A percentile compares a stretch with the other conserved stretches of the same genome.
These are phyloP conservation scores for Hortiboletus campestris DNA, from an alignment of 768 basidiomycete species.

Conservation along the genomic window DNA sequence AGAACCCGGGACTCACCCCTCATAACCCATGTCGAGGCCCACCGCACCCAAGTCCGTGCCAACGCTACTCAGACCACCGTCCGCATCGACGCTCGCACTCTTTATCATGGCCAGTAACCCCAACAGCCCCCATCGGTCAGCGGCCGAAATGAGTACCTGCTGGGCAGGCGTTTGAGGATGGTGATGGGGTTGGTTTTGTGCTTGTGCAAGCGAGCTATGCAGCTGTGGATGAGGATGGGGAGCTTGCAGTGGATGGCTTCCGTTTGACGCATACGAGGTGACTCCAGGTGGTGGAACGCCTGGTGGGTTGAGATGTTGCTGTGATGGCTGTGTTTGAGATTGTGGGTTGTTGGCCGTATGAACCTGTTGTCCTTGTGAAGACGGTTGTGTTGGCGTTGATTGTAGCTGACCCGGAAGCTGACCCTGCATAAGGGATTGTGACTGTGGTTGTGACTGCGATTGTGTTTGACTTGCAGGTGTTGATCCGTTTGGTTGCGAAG, in stretches of 20 bases:
- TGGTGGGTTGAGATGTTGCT: slow-evolving; percentile 53
- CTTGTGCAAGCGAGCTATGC: slow-evolving; percentile 28
- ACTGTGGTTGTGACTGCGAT: slow-evolving; percentile 23
- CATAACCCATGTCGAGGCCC: slow-evolving; percentile 84
- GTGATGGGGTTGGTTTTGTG: slow-evolving; percentile 38
- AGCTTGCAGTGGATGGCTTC: slow-evolving; percentile 34
- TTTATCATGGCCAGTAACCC: slow-evolving; percentile 86
- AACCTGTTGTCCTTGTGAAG: slow-evolving; percentile 29
- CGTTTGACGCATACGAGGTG: slow-evolving; percentile 35
- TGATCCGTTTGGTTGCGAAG: slow-evolving; percentile 30
- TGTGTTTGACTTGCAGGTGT: slow-evolving; percentile 21
- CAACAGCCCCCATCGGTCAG: slow-evolving; percentile 92
- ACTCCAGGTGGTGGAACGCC: slow-evolving; percentile 43
- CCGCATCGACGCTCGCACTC: slow-evolving; percentile 70
- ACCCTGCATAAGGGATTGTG: slow-evolving; percentile 23
- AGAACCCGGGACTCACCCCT: slow-evolving; percentile 59
- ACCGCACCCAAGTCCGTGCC: slow-evolving; percentile 91
- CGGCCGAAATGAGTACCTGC: slow-evolving; percentile 88
- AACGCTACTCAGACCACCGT: slow-evolving; percentile 77
- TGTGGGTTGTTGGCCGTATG: slow-evolving; percentile 34
- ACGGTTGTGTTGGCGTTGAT: slow-evolving; percentile 22
- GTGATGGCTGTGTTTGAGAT: slow-evolving; percentile 34
- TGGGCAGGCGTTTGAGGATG: slow-evolving; percentile 88
- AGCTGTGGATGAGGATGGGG: slow-evolving; percentile 37
- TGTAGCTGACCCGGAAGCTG: slow-evolving; percentile 22